Conservation (phyloP, 2,329 filamentous ascomycete species). For the Dactylellina sp. region DNA sequence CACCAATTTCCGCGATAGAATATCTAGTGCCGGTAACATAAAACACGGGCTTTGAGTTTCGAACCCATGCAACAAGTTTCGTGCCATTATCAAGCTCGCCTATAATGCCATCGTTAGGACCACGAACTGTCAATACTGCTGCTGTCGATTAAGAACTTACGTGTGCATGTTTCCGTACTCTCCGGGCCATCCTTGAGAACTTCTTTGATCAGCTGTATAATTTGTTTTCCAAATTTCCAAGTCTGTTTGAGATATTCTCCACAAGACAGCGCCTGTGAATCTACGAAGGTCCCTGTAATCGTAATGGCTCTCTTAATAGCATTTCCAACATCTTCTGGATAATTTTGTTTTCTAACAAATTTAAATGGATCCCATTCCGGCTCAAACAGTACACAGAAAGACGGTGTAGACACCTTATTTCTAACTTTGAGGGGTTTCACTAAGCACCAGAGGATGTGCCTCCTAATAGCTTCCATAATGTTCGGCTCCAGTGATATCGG, state of each 20-base stretch:
- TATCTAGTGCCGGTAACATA: slow-evolving; percentile 22
- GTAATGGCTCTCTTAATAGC: slow-evolving; percentile 53
- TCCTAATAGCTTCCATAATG: too few species aligned
- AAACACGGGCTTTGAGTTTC: slow-evolving; percentile 16
- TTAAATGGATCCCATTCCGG: slow-evolving; percentile 27
- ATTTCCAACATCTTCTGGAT: slow-evolving; percentile 14
- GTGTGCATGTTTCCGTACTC: not conserved
- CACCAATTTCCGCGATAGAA: slow-evolving; percentile 62
- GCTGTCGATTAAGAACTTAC: too few species aligned
- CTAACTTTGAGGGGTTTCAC: too few species aligned
- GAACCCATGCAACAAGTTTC: not conserved
- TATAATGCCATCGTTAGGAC: not conserved
- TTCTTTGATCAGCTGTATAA: slow-evolving; percentile 29
- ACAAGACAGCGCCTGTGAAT: slow-evolving; percentile 60
- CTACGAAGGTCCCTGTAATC: slow-evolving; percentile 57
- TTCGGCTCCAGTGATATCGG: too few species aligned
- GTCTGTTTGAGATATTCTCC: slow-evolving; percentile 59
- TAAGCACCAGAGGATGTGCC: too few species aligned
- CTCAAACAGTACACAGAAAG: not conserved
- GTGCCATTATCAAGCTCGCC: not conserved
- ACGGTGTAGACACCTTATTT: too few species aligned
- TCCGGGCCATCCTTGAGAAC: not conserved
- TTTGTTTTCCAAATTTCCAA: slow-evolving; percentile 53
- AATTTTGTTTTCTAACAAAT: slow-evolving; percentile 30
- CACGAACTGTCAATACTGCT: too few species aligned